phyloP scores from a whole-genome alignment of 192 early-diverging fungal species.

The Podochytrium sp. region DNA sequence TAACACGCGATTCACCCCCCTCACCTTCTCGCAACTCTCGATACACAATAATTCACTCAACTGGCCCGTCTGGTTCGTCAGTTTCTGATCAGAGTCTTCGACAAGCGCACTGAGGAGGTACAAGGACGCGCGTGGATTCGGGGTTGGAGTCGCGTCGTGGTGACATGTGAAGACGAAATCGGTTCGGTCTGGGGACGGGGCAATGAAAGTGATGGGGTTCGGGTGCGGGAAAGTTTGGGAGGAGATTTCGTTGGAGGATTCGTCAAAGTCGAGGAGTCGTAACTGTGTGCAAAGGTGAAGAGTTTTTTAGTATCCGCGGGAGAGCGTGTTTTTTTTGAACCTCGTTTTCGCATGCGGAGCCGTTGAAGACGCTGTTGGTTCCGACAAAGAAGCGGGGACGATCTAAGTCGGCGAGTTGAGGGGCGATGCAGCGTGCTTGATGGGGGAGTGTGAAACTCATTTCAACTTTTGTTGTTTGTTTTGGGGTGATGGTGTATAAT shows the following conservation, averaged over 20 bases:
- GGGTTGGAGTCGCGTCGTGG: slow-evolving; percentile 33
- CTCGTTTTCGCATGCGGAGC: slow-evolving; percentile 62
- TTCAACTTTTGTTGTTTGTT: too few species aligned
- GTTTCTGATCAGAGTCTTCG: slow-evolving; percentile 24
- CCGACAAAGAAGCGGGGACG: slow-evolving; percentile 77
- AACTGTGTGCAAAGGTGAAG: slow-evolving; percentile 45
- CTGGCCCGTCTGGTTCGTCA: slow-evolving; percentile 38
- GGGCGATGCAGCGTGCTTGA: slow-evolving; percentile 48
- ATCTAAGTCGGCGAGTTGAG: slow-evolving; percentile 64
- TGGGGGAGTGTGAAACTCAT: slow-evolving; percentile 19
- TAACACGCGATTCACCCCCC: slow-evolving; percentile 45
- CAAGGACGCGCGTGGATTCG: slow-evolving; percentile 35
- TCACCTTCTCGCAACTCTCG: slow-evolving; percentile 15
- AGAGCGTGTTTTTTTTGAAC: slow-evolving; percentile 7
- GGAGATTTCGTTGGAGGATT: slow-evolving; percentile 67
- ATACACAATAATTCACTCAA: slow-evolving; percentile 40
- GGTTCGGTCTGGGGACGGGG: slow-evolving; percentile 58
- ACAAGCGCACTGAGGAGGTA: slow-evolving; percentile 34
- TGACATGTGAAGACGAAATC: slow-evolving; percentile 68
- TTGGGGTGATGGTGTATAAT: too few species aligned
- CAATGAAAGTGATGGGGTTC: slow-evolving; percentile 69
- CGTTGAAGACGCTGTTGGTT: slow-evolving; percentile 47
- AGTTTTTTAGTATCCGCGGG: neutral
- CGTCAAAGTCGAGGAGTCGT: slow-evolving; percentile 77
- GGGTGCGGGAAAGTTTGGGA: slow-evolving; percentile 64